Base-by-base conservation (phyloP, 208 protist species). In the Leishmania lainsoni region DNA sequence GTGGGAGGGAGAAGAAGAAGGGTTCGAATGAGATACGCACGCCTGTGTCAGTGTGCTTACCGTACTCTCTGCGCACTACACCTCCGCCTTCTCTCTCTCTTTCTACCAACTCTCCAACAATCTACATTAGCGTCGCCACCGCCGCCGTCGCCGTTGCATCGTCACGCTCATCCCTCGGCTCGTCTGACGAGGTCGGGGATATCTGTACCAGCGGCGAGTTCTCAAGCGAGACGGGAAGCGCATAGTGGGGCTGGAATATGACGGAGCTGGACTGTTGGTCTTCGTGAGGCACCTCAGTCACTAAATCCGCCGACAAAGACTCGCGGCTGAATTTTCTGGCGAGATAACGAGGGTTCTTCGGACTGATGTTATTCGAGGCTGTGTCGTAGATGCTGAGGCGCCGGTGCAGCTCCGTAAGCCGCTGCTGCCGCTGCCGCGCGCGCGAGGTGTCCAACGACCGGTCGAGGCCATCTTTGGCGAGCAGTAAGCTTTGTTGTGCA, bases 101-200 rank as follows among this genome's bases (percentile, higher is more conserved):
- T 45, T 45, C 10, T 45, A 2, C n/a, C 63, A 20, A 4, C 32
- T 35, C 26, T 32, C 10, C 12, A 14, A 69, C 63, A 29, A 35
- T 42, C 63, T 69, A 14, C 14, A 16, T 16, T 35, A 9, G n/a
- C 32, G 63, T 2, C 63, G 35, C 42, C 68, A 26, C 42, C 2
- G 6, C 51, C n/a, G 20, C 72, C n/a, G 32, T n/a, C n/a, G 42
- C 8, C 32, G 32, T 42, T 39, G 42, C 5, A 17, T 39, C 29
- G 16, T 56, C 72, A 14, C 29, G 29, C 16, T 32, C 48, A 26
- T 26, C n/a, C 39, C 42, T 39, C 51, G 20, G 54, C n/a, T 87
- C 84, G 58, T 87, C 84, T 1, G 80, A 87, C 17, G 84, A 87
- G 35, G 76, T 84, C 32, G 84, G 84, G 20, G 84, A 87, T 3